Evolutionary conservation across 345 rosid species (phyloP), one percentile per base, ranked within the genome.

Genomic region (Lepidium sativum): DNA sequence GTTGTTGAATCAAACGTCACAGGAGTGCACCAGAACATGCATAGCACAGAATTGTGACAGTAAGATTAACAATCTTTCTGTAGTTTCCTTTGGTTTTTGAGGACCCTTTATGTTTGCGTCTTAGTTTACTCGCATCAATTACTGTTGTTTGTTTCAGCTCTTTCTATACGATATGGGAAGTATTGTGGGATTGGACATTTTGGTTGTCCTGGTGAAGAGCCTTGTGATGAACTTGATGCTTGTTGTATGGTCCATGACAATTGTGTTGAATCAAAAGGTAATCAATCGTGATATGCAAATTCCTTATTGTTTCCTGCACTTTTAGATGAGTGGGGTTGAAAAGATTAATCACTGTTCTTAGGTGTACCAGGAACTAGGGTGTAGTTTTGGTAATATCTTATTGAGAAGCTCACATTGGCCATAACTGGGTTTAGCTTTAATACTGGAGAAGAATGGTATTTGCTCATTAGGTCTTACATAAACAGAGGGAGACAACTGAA

Each of bases 151-250:
- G 44, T 70, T 61, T 38, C 47, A 71, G 75, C 70, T 48, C 65
- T 71, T 41, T 71, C 70, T 43, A 86, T 92, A 21, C 76, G 90
- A 39, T 92, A 92, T 65, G 95, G 98, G 21, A 89, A 92, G 73
- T 92, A 87, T 68, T 92, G 98, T 63, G 98, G 98, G 17, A 83
- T 92, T 31, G 97, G 96, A 27, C 87, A 89, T 81, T 78, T 56
- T 8, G 97, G 98, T 3, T 92, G 98, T 68, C 82, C 90, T n/a
- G 98, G 98, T 29, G 98, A 92, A 79, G 79, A 81, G 77, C 97
- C 97, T 1, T 92, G 98, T 61, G 98, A 92, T 50, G 97, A 87
- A 70, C 81, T 89, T 17, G 98, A 92, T 63, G 97, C 88, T 65
- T 92, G 97, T 63, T 92, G 98, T 78, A 75, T 83, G 89, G 76